These are phyloP conservation scores for Aspergillus bridgeri DNA, from an alignment of 495 filamentous ascomycete genomes.

Conservation along the genomic window DNA sequence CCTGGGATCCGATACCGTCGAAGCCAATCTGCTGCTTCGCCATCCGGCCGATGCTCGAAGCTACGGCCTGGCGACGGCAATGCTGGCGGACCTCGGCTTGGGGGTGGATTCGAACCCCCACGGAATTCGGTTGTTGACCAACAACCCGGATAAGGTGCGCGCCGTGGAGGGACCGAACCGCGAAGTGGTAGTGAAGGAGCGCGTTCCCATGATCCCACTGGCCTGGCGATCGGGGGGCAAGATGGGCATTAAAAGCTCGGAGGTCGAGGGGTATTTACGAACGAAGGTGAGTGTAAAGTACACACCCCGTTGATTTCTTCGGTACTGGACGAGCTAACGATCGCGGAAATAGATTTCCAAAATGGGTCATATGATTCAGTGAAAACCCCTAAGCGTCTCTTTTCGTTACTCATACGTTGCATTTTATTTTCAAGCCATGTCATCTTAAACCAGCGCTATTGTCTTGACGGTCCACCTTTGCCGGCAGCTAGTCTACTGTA, in stretches of 20 bases:
- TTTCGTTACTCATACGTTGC: constrained; percentile 9
- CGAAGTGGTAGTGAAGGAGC: constrained; percentile 82
- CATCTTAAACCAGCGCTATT: neutral
- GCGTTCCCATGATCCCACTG: constrained; percentile 93
- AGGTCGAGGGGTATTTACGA: constrained; percentile 88
- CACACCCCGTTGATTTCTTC: too few species aligned
- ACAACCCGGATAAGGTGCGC: constrained; percentile 95
- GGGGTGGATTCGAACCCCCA: constrained; percentile 53
- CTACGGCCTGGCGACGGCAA: constrained; percentile 92
- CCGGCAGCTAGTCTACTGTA: neutral
- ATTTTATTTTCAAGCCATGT: neutral
- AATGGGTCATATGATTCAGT: constrained; percentile 67
- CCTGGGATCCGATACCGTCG: constrained; percentile 89
- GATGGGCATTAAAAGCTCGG: constrained; percentile 76
- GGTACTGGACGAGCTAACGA: too few species aligned
- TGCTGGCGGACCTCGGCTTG: constrained; percentile 79
- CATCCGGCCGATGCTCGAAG: constrained; percentile 93
- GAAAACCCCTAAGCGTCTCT: constrained; percentile 15
- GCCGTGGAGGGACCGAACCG: constrained; percentile 88
- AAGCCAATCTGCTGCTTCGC: constrained; percentile 85
- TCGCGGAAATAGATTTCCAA: constrained; percentile 59
- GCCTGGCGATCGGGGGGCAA: constrained; percentile 82
- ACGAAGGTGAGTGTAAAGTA: constrained; percentile 84
- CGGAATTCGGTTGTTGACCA: constrained; percentile 85
- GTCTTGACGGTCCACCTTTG: neutral